These are phyloP conservation scores for Oryza nivara DNA, from an alignment of 176 grass and related monocot genomes.

Conservation along the genomic window DNA sequence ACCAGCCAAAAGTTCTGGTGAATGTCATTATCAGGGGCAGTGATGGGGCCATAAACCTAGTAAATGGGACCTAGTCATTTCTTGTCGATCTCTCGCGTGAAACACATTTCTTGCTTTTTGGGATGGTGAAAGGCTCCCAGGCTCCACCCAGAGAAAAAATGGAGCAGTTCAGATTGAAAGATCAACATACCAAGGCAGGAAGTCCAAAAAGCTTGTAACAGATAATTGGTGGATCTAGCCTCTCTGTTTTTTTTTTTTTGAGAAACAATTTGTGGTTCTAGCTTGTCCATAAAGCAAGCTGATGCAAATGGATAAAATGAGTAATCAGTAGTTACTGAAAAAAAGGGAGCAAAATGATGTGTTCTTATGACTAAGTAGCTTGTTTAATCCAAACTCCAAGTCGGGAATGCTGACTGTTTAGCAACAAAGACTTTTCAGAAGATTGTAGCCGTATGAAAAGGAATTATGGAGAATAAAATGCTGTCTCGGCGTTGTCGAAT, in stretches of 20 bases:
- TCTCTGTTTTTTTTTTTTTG: too few species aligned
- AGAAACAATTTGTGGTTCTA: not conserved
- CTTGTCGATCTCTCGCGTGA: not conserved
- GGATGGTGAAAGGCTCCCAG: not conserved
- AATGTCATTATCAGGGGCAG: not conserved
- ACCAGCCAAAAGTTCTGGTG: not conserved
- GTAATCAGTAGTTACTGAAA: not conserved
- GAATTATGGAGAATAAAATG: constrained; percentile 8
- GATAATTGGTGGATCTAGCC: not conserved
- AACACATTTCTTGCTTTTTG: not conserved
- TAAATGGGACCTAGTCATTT: not conserved
- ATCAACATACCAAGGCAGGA: not conserved
- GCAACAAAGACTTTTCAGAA: not conserved
- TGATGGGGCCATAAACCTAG: not conserved
- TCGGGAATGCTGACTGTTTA: not conserved
- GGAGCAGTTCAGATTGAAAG: not conserved
- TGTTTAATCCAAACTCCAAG: not conserved
- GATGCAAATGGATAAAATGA: not conserved
- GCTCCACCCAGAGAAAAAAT: not conserved
- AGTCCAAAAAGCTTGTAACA: not conserved
- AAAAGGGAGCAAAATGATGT: not conserved
- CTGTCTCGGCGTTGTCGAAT: not conserved
- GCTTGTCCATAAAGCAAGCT: not conserved
- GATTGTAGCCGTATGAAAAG: not conserved
- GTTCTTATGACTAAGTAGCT: not conserved